phyloP scores from a whole-genome alignment of 768 basidiomycete genomes.

The Boletus sp. region DNA sequence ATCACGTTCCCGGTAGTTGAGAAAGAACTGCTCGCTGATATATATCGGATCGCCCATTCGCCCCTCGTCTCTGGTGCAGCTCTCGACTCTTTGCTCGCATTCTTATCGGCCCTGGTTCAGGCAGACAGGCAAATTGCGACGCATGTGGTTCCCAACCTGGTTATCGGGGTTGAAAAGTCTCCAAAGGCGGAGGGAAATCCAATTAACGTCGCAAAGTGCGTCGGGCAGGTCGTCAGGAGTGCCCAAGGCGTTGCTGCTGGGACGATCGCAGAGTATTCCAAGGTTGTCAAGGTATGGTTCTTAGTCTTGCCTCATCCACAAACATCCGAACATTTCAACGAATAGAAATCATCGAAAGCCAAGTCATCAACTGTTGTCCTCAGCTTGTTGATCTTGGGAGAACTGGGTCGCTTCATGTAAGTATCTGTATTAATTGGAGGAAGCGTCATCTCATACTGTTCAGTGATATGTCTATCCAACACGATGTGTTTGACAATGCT shows the following conservation, averaged over 20 bases:
- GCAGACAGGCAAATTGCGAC: slow-evolving; percentile 83
- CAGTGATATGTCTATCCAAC: slow-evolving; percentile 85
- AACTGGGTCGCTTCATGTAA: slow-evolving; percentile 89
- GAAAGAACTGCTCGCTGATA: slow-evolving; percentile 58
- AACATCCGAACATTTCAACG: background rate
- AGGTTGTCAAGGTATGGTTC: slow-evolving; percentile 63
- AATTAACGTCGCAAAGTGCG: slow-evolving; percentile 78
- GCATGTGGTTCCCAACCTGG: slow-evolving; percentile 76
- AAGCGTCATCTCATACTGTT: slow-evolving; percentile 2
- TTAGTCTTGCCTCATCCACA: background rate
- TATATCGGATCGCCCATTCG: slow-evolving; percentile 74
- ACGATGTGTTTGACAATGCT: slow-evolving; percentile 72
- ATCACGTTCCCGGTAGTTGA: slow-evolving; percentile 77
- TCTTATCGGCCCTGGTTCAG: slow-evolving; percentile 79
- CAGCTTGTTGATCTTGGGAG: slow-evolving; percentile 86
- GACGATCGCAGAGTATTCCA: slow-evolving; percentile 82
- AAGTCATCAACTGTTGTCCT: slow-evolving; percentile 71
- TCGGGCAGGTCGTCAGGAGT: slow-evolving; percentile 78
- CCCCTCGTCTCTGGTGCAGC: slow-evolving; percentile 74
- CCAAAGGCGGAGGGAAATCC: slow-evolving; percentile 53
- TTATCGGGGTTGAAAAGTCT: slow-evolving; percentile 63
- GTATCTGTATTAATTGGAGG: background rate
- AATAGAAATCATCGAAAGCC: slow-evolving; percentile 55
- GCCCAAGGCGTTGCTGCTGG: slow-evolving; percentile 73
- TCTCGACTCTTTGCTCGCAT: slow-evolving; percentile 77